Base-by-base conservation (phyloP, 331 rosid species). In the Phaseolus coccineus region DNA sequence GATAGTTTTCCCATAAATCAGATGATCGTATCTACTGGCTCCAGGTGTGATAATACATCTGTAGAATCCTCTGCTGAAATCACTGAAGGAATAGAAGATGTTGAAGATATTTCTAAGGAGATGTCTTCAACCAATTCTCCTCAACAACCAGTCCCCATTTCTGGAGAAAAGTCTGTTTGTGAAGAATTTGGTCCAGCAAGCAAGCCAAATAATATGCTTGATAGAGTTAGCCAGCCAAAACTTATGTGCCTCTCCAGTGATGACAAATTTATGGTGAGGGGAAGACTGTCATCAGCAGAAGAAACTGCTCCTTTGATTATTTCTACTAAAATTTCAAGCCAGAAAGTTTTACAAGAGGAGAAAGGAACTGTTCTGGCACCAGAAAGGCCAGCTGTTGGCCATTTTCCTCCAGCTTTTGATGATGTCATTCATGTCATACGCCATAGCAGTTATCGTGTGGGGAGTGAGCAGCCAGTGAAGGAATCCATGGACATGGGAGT, bases 381-480 rank as follows among this genome's bases (percentile, higher is more conserved):
- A 33, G 69, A 63, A 63, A 63, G 79, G 76, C 69, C 87, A 57
- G 74, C 80, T 64, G 78, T 82, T 31, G 80, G 89, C 15, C 94
- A 89, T 75, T 91, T 94, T 77, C 89, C 97, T 81, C 88, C 91
- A 3, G 97, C 90, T 63, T 92, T 92, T 84, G 98, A 87, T 69
- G 98, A 91, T 68, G 78, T 94, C 68, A 94, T 94, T 77, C 97
- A 94, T 79, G 98, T 94, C 16, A 91, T 94, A 77, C 87, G 98
- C 50, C 98, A 92, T 74, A 94, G 98, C 78, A 94, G 97, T 88
- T 94, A 87, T 62, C 97, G 97, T 5, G 88, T 94, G 31, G 97
- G 93, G 75, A 88, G 88, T 52, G 97, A 94, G 67, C 95, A 87
- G 76, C 89, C 97, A 31, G 86, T 88, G 6, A 74, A 87, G 77